phyloP scores from a whole-genome alignment of 129 eudicot genomes.

The Glebionis coronaria region DNA sequence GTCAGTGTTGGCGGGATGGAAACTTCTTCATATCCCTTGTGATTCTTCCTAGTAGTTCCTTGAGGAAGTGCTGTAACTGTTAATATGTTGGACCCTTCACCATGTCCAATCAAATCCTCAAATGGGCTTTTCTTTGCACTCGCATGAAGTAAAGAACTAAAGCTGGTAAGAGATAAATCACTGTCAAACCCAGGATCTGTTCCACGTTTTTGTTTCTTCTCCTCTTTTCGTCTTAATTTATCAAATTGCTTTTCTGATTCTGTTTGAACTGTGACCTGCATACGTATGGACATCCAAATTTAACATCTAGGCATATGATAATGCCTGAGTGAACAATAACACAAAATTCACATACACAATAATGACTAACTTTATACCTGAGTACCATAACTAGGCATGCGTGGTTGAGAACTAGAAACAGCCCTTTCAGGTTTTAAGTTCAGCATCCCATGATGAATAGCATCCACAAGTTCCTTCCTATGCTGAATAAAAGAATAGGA shows the following conservation, averaged over 20 bases:
- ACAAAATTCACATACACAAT: background rate
- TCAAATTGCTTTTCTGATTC: conserved; percentile 82
- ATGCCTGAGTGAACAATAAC: conserved; percentile 10
- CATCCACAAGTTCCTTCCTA: conserved; percentile 85
- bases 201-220: conserved; percentile 79
- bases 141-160: conserved; percentile 86
- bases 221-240: conserved; percentile 98
- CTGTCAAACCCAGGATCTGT: conserved; percentile 67
- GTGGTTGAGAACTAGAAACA: conserved; percentile 54
- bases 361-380: conserved; percentile 50
- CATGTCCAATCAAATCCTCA: conserved; percentile 86
- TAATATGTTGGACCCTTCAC: conserved; percentile 55
- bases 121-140: conserved; percentile 78
- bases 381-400: conserved; percentile 93
- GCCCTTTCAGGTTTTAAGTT: conserved; percentile 73
- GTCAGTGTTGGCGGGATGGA: conserved; percentile 83
- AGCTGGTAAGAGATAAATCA: conserved; percentile 55
- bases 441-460: conserved; percentile 74
- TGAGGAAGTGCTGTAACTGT: conserved; percentile 85
- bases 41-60: conserved; percentile 88
- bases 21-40: conserved; percentile 98
- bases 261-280: conserved; percentile 93
- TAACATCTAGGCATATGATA: conserved; percentile 17
- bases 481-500: conserved; percentile 46
- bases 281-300: background rate